Evolutionary conservation across 805 yeast species (phyloP).

Genomic region (Pichia rugopelliculosa): DNA sequence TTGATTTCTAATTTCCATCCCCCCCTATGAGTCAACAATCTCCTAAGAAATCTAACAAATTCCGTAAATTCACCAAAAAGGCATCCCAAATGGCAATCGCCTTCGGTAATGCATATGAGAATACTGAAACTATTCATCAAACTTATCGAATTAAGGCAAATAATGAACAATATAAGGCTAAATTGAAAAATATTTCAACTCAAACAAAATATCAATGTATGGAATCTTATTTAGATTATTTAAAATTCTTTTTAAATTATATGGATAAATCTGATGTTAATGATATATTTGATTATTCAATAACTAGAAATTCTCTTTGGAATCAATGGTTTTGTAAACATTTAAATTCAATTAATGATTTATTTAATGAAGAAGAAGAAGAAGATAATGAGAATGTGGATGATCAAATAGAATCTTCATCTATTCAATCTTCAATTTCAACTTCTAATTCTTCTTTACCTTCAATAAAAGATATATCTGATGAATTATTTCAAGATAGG

Average conservation of each 20-base stretch:
- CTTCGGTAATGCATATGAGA: constrained; percentile 20
- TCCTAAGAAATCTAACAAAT: neutral
- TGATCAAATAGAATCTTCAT: no score
- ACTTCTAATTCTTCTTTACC: constrained; percentile 8
- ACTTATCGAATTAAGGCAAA: no score
- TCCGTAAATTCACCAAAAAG: constrained; percentile 20
- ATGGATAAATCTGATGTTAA: constrained; percentile 27
- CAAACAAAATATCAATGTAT: constrained; percentile 17
- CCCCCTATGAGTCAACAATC: no score
- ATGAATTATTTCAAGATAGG: constrained; percentile 24
- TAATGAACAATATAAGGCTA: constrained; percentile 8
- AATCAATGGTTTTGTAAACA: constrained; percentile 23
- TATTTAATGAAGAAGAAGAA: neutral
- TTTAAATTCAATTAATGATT: constrained; percentile 6
- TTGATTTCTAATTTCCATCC: no score
- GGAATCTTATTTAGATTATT: constrained; percentile 23
- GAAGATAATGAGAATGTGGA: no score
- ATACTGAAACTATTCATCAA: neutral
- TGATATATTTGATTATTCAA: constrained; percentile 27
- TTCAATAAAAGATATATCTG: constrained; percentile 14
- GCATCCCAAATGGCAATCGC: constrained; percentile 27
- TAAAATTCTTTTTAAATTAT: constrained; percentile 25
- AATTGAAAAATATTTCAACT: constrained; percentile 12
- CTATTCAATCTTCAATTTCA: no score
- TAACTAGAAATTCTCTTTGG: constrained; percentile 27